Conservation (phyloP, 1,284 basidiomycete genomes). For the Tremellales sp. region DNA sequence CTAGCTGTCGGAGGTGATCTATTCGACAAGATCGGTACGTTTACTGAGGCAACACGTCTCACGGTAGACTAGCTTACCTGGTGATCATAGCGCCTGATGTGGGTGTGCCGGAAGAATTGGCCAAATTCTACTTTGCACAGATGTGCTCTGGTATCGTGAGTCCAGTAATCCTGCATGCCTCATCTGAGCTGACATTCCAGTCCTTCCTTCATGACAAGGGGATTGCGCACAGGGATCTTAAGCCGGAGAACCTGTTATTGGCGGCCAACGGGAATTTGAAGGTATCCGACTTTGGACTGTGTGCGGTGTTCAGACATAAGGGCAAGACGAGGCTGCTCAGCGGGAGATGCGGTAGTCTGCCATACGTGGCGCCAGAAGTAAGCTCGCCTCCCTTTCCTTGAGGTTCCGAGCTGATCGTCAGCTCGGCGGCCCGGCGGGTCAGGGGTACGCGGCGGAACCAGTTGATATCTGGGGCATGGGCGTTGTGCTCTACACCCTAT, state of each 20-base stretch:
- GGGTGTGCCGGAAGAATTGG: conserved; percentile 80
- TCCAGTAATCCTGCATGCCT: not conserved
- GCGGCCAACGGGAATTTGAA: conserved; percentile 74
- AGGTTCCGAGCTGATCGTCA: conserved; percentile 8
- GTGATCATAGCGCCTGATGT: conserved; percentile 72
- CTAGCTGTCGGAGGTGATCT: conserved; percentile 90
- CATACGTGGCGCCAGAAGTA: conserved; percentile 93
- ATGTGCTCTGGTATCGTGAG: conserved; percentile 67
- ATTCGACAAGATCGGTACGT: conserved; percentile 93
- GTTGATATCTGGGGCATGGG: conserved; percentile 95
- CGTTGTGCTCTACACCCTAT: conserved; percentile 88
- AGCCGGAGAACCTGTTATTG: conserved; percentile 89
- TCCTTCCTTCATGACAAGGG: conserved; percentile 81
- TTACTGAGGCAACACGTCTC: not conserved
- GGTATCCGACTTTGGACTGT: conserved; percentile 93
- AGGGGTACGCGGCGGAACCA: conserved; percentile 79
- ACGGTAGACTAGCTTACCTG: not conserved
- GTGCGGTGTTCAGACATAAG: conserved; percentile 85
- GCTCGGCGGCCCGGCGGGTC: conserved; percentile 35
- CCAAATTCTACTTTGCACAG: conserved; percentile 88
- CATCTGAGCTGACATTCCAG: conserved; percentile 48
- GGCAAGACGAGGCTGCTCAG: conserved; percentile 72
- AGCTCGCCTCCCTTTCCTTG: conserved; percentile 10
- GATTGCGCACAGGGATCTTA: conserved; percentile 92
- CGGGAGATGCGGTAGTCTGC: conserved; percentile 86